Percentiles rank a stretch among this genome's conserved stretches.
Conservation (phyloP, 257 asterid genomes). For the Cruciata laevipes region DNA sequence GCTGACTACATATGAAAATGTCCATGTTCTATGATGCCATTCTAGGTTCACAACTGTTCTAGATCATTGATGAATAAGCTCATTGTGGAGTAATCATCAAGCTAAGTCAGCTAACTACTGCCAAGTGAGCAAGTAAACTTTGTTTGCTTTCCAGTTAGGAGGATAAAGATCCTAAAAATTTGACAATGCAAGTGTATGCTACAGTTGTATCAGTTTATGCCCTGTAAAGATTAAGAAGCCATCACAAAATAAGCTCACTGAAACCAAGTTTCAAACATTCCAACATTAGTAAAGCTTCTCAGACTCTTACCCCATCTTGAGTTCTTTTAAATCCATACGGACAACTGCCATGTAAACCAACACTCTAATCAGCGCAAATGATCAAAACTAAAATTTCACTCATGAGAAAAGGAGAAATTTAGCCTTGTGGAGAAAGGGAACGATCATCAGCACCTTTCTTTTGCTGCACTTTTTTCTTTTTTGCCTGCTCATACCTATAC, state of each 20-base stretch:
- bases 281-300: neutral
- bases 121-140: neutral
- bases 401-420: slow-evolving; percentile 11
- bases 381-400: slow-evolving; percentile 1
- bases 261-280: neutral
- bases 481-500: slow-evolving; percentile 81
- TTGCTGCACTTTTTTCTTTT: slow-evolving; percentile 94
- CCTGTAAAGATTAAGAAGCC: slow-evolving; percentile 1
- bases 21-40: neutral
- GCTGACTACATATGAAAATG: neutral
- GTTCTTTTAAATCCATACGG: slow-evolving; percentile 95
- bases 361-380: slow-evolving; percentile 16
- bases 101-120: neutral
- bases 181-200: neutral
- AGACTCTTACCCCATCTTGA: slow-evolving; percentile 88
- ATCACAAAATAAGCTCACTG: slow-evolving; percentile 2
- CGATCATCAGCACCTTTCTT: slow-evolving; percentile 70
- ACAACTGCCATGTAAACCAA: slow-evolving; percentile 50
- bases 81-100: too few relatives aligned
- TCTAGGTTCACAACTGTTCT: too few relatives aligned
- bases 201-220: neutral
- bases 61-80: too few relatives aligned
- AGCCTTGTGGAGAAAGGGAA: slow-evolving; percentile 15
- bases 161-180: neutral
- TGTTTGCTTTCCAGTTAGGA: neutral